Base-by-base conservation (phyloP, 306 rosid genomes). In the Cucurbita argyrosperma region DNA sequence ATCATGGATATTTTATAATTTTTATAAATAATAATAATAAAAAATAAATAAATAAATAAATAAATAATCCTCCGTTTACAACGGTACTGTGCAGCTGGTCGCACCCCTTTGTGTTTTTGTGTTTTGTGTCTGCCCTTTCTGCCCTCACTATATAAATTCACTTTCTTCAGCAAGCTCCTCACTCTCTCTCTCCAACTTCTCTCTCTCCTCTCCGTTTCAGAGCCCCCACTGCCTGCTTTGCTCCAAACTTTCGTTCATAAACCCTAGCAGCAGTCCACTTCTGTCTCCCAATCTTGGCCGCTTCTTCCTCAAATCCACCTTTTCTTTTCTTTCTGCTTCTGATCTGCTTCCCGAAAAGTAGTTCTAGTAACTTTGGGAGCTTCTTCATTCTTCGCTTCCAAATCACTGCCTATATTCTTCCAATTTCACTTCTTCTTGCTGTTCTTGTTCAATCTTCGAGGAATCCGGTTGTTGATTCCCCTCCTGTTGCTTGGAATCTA, bases 251-350 rank as follows among this genome's bases (percentile, higher is more conserved):
- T 30, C 4, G 46, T 35, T 5, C 18, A 68, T 71, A 87, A 82
- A 90, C 92, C 91, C 91, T 85, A 88, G 63, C 69, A 35, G 9
- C 69, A 35, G 9, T 54, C 55, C 58, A 61, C 35, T 18, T 38
- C 71, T 11, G 65, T 40, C 2, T 21, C 47, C 30, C 18, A 8
- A 1, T 14, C 8, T 40, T 63, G 14, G 6, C 8, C 8, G 5
- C 12, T 64, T 16, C 71, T 16, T 14, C 7, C 23, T 16, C 2
- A 65, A 42, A 10, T 35, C 35, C 71, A n/a, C 21, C 42, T 35
- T 60, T 59, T 39, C 42, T 7, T 2, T 16, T 37, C 8, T 40
- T 42, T 21, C 66, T 50, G 13, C 39, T 26, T 7, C 74, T 55
- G 74, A 61, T 63, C 71, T 9, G 18, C 45, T 26, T 35, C 43